Evolutionary conservation across 805 yeast genomes (phyloP), one percentile per base, ranked within the genome.

Genomic region (Starmerella etchellsii): DNA sequence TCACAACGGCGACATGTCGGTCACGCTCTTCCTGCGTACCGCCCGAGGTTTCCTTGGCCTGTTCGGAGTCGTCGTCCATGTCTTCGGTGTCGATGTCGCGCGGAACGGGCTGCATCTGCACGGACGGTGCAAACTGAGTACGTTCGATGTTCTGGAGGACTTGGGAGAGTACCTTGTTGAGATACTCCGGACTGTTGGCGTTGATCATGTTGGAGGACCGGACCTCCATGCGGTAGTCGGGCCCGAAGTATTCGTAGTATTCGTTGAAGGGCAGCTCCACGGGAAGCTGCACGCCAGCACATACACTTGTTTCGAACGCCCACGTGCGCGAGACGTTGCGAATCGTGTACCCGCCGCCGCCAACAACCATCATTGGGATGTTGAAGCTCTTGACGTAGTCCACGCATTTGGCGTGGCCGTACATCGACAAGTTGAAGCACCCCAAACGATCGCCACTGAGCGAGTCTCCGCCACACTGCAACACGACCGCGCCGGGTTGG

Each of bases 301-400:
- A 63, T 21, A 82, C 67, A 29, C 87, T 77, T 1, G 97, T 88
- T 61, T 88, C 98, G 59, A 80, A 85, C 53, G 95, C 80, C 98
- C 98, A 88, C 25, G 93, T 70, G 51, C 97, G 69, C 30, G 93
- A 79, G 13, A 88, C 98, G 56, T 88, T 88, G 54, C 96, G 70
- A 57, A 94, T 94, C 2, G 98, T 91, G 61, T 88, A 88, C 16
- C 98, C 98, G 45, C 98, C 98, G 39, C 98, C 98, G 19, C 98
- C 98, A 11, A 88, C 65, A 5, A 87, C 94, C 50, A 88, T 65
- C 72, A 84, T 74, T 9, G 97, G 97, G 28, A 87, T 63, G 14
- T 93, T 93, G 62, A 87, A 87, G 31, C 85, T 74, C 61, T 84
- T 84, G 50, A 87, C 78, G 58, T 70, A 88, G 54, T 78, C 79